Base-by-base conservation (phyloP, 805 yeast species). In the Metschnikowia santaceciliae region DNA sequence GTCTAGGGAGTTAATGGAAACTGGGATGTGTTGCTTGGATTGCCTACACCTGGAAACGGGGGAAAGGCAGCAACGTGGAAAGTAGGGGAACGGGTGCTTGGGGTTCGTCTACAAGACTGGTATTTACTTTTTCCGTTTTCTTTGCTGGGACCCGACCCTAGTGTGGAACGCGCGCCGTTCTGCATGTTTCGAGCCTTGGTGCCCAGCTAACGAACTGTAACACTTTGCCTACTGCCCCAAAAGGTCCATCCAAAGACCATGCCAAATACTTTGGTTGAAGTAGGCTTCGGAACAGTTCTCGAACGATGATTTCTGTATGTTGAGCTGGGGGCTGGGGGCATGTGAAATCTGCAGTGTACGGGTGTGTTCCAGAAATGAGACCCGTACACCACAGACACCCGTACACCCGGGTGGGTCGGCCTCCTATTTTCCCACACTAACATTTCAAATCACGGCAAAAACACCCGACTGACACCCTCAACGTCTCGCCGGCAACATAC, bases 401-500 rank as follows among this genome's bases (percentile, higher is more conserved):
- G 30, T 26, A 26, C 30, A 34, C 36, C 10, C 10, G 36, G 10
- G 36, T 15, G 36, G 36, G 10, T 17, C n/a, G 15, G 36, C 36
- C 15, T 34, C 36, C 36, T 15, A 7, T 34, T 3, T 34, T 13
- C 17, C 8, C 15, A n/a, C n/a, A 15, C 17, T 4, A 7, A 34
- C 15, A 34, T 15, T 15, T 17, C 10, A 3, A n/a, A 15, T n/a
- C 37, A 82, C 6, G 89, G 90, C 10, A 82, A 69, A 60, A 69
- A 85, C 1, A 85, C 77, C 55, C 79, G 74, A 26, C 85, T 78
- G 45, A 78, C 85, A 1, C 86, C 85, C 48, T 83, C 83, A 2
- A 91, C 96, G 26, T 77, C 77, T 32, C 83, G 71, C 33, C 96
- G 78, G 61, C 97, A 91, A 61, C 96, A 87, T 0, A 90, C 92